Base-by-base conservation (phyloP, 2,329 filamentous ascomycete species). In the Stemphylium vesicarium region DNA sequence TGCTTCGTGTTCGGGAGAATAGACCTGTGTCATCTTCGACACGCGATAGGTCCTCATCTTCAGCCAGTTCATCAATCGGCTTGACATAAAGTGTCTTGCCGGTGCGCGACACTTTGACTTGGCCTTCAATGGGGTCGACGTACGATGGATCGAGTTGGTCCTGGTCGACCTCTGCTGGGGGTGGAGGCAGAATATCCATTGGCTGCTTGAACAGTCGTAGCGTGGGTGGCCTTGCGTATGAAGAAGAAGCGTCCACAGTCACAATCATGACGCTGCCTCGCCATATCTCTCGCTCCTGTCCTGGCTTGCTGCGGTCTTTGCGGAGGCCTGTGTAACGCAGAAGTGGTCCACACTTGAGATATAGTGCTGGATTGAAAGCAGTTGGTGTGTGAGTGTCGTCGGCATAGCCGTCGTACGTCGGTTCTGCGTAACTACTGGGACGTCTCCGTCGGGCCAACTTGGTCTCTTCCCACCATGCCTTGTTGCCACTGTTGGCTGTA, bases 231-330 rank as follows among this genome's bases (percentile, higher is more conserved):
- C 84, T 84, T 42, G 91, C 87, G 69, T 97, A 96, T 0, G 89
- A 90, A 2, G 94, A 98, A 36, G 89, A 85, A 2, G 85, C 83
- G 69, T 99, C 94, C 47, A 87, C 84, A 0, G 95, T 98, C 18
- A 99, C 92, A 66, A 99, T 96, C 91, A 99, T 92, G 53, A 98
- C 84, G 56, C 87, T 96, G 4, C 95, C 95, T 73, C 93, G 86
- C 95, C 95, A 99, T 16, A 94, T 87, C 66, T 96, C 91, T 46
- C 86, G 84, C 38, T 91, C 87, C 61, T 69, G 56, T 37, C 60
- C 69, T 73, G 63, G 72, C n/a, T 59, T 59, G 45, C 55, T 68
- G 16, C 57, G 65, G 42, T 96, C 85, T 35, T 81, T 82, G 36
- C 88, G 86, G 37, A 96, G 86, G 16, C 96, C 95, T 50, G 89